Conservation (phyloP, 305 asterid genomes). For the Nicotiana rustica region DNA sequence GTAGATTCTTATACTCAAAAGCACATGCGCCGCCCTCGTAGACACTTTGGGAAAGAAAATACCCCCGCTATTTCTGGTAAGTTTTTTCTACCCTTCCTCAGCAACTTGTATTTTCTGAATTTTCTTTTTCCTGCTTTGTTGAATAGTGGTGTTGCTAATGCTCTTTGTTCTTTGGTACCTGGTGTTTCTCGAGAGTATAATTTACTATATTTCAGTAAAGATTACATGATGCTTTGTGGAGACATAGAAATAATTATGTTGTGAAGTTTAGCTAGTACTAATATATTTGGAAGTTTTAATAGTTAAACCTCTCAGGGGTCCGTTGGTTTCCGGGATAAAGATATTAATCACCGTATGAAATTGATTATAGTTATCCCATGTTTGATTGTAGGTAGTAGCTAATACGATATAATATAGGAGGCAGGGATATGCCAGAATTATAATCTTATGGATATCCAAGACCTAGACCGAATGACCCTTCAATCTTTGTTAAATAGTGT, state of each 20-base stretch:
- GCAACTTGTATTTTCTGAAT: neutral
- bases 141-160: neutral
- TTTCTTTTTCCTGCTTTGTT: neutral
- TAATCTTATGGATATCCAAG: no score
- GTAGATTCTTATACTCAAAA: conserved; percentile 35
- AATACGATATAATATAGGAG: no score
- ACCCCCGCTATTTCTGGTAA: conserved; percentile 41
- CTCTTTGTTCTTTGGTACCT: neutral
- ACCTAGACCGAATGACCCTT: no score
- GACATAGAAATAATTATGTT: neutral
- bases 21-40: conserved; percentile 38
- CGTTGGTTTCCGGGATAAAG: no score
- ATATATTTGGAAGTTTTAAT: neutral
- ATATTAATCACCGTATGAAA: no score
- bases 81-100: neutral
- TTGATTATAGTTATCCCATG: no score
- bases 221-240: neutral
- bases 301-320: neutral
- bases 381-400: no score
- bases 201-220: neutral
- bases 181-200: conserved; percentile 20
- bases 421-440: no score
- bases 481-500: neutral
- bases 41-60: conserved; percentile 49
- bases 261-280: conserved; percentile 9